Evolutionary conservation across 176 grass and related monocot genomes (phyloP).

Genomic region (Oryza nivara): DNA sequence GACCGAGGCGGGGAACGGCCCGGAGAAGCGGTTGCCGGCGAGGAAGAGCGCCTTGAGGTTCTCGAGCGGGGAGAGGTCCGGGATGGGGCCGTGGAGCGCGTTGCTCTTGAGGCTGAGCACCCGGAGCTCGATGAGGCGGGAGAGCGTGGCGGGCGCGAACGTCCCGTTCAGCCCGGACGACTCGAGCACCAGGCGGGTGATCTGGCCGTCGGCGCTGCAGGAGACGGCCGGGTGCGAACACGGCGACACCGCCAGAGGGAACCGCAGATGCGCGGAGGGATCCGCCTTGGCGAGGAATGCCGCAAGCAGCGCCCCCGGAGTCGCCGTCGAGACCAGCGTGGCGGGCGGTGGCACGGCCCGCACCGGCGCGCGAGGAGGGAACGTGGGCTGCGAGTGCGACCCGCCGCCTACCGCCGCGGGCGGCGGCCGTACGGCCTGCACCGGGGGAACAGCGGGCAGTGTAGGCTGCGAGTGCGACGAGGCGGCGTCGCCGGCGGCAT

Average conservation of each 20-base stretch:
- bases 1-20: conserved; percentile 67
- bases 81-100: conserved; percentile 67
- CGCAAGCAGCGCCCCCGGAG: conserved; percentile 30
- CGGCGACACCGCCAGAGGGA: conserved; percentile 15
- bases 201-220: conserved; percentile 42
- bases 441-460: background rate
- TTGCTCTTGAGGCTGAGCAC: conserved; percentile 94
- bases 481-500: background rate
- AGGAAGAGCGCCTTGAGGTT: conserved; percentile 93
- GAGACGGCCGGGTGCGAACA: conserved; percentile 58
- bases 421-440: conserved; percentile 1
- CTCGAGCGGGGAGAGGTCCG: conserved; percentile 71
- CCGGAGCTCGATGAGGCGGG: conserved; percentile 59
- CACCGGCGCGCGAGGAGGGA: background rate
- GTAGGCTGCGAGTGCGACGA: conserved; percentile 40
- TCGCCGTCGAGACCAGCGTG: background rate
- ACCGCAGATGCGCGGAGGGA: conserved; percentile 47
- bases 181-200: conserved; percentile 81
- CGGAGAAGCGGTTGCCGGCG: conserved; percentile 74
- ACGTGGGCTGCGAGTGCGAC: conserved; percentile 38
- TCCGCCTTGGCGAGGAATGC: conserved; percentile 84
- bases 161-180: conserved; percentile 61
- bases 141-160: conserved; percentile 55
- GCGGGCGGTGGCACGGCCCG: conserved; percentile 26
- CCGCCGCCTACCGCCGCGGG: background rate